Percentiles rank a stretch among this genome's conserved stretches.
Evolutionary conservation across 495 filamentous ascomycete genomes (phyloP).

Genomic region (Lasiosphaeris hirsuta): DNA sequence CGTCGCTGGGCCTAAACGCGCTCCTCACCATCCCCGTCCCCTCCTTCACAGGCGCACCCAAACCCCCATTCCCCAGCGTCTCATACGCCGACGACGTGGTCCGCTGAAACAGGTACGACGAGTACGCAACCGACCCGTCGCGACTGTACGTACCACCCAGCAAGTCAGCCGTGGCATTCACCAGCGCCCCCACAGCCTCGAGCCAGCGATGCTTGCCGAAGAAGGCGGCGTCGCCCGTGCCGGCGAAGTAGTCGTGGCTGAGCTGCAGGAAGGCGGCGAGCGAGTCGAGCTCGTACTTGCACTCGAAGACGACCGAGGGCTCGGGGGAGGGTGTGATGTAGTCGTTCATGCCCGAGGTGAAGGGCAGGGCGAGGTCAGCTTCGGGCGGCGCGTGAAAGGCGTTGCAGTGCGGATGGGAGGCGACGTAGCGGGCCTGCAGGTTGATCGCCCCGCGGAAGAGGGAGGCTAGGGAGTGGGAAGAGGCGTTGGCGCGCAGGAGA

Average conservation of each 20-base stretch:
- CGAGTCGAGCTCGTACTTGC: conserved; percentile 65
- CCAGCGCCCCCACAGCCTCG: conserved; percentile 39
- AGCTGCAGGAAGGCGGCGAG: conserved; percentile 64
- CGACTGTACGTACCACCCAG: conserved; percentile 53
- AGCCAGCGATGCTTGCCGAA: conserved; percentile 46
- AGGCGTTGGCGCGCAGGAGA: conserved; percentile 48
- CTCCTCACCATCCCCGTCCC: conserved; percentile 58
- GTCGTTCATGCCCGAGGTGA: conserved; percentile 20
- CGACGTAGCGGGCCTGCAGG: conserved; percentile 58
- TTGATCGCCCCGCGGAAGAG: conserved; percentile 64
- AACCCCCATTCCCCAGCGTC: conserved; percentile 56
- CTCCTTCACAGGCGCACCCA: conserved; percentile 49
- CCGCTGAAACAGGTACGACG: conserved; percentile 58
- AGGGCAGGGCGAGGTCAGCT: conserved; percentile 45
- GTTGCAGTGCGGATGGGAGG: conserved; percentile 58
- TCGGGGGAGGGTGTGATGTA: conserved; percentile 18
- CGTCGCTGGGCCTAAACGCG: conserved; percentile 62
- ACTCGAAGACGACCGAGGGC: conserved; percentile 40
- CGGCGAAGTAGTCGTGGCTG: conserved; percentile 53
- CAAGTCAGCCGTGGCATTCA: conserved; percentile 51
- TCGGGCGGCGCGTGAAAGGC: conserved; percentile 58
- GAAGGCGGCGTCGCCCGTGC: conserved; percentile 54
- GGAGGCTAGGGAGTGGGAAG: conserved; percentile 46
- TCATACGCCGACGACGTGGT: conserved; percentile 52
- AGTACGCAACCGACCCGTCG: conserved; percentile 49